These are phyloP conservation scores for Blastobotrys mokoenaii DNA, from an alignment of 805 yeast genomes.

Conservation along the genomic window DNA sequence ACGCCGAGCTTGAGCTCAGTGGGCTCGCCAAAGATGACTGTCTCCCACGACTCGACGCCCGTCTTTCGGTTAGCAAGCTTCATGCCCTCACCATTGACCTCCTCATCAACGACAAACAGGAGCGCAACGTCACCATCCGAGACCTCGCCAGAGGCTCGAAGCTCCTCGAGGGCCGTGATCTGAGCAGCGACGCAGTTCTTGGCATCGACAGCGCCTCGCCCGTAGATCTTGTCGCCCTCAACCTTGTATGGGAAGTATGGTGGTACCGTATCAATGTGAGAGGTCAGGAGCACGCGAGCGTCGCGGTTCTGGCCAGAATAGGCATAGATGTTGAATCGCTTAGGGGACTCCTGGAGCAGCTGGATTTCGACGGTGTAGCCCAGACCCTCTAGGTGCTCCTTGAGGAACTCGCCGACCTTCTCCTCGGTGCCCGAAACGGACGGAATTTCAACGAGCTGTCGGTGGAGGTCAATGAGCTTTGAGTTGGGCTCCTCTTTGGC, in stretches of 20 bases:
- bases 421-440: slow-evolving; percentile 31
- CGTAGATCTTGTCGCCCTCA: slow-evolving; percentile 43
- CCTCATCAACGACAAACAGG: slow-evolving; percentile 65
- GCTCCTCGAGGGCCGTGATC: slow-evolving; percentile 43
- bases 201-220: slow-evolving; percentile 67
- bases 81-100: slow-evolving; percentile 61
- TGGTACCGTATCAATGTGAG: slow-evolving; percentile 69
- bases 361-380: slow-evolving; percentile 49
- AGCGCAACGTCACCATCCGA: slow-evolving; percentile 49
- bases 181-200: slow-evolving; percentile 63
- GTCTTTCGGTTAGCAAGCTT: slow-evolving; percentile 32
- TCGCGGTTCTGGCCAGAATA: slow-evolving; percentile 39
- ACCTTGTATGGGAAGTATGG: slow-evolving; percentile 47
- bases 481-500: neutral
- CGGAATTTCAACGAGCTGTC: slow-evolving; percentile 19
- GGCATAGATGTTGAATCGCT: slow-evolving; percentile 49
- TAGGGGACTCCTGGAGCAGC: slow-evolving; percentile 25
- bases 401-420: slow-evolving; percentile 34
- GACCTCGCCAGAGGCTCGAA: slow-evolving; percentile 37
- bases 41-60: slow-evolving; percentile 41
- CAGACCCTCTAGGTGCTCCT: slow-evolving; percentile 30
- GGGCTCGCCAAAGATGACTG: slow-evolving; percentile 68
- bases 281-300: slow-evolving; percentile 45
- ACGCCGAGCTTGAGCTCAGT: slow-evolving; percentile 60
- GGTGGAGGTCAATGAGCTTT: slow-evolving; percentile 3